Percentiles rank a stretch among this genome's conserved stretches.
phyloP scores from a whole-genome alignment of 371 early-diverging fungal species.

The Umbelopsis sp. region DNA sequence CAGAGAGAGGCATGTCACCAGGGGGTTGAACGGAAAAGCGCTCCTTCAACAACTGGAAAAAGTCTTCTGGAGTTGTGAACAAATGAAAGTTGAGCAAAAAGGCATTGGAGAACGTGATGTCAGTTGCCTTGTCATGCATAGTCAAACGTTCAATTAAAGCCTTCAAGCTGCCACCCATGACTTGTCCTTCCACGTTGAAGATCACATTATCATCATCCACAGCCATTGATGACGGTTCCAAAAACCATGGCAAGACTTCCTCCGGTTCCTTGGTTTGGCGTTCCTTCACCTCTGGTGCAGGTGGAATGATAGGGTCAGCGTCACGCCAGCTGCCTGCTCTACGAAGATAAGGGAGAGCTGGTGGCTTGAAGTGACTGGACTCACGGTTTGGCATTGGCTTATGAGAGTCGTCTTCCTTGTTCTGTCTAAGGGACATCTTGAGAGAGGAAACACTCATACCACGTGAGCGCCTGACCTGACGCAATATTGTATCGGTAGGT shows the following conservation, averaged over 20 bases:
- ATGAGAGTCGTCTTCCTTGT: slow-evolving; percentile 17
- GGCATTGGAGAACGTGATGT: slow-evolving; percentile 76
- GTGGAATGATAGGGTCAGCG: background rate
- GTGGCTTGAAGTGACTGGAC: slow-evolving; percentile 2
- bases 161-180: slow-evolving; percentile 85
- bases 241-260: slow-evolving; percentile 66
- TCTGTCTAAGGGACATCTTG: slow-evolving; percentile 26
- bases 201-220: slow-evolving; percentile 65
- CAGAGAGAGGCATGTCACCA: slow-evolving; percentile 55
- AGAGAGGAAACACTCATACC: slow-evolving; percentile 41
- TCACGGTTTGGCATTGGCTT: slow-evolving; percentile 12
- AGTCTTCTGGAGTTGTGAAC: slow-evolving; percentile 74
- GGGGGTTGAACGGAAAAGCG: slow-evolving; percentile 82
- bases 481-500: slow-evolving; percentile 24
- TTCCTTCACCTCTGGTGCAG: slow-evolving; percentile 12
- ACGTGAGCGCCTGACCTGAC: slow-evolving; percentile 34
- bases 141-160: slow-evolving; percentile 91
- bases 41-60: slow-evolving; percentile 69
- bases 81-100: slow-evolving; percentile 92
- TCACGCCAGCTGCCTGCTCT: slow-evolving; percentile 1
- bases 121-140: slow-evolving; percentile 76
- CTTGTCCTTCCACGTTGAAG: slow-evolving; percentile 81
- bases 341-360: background rate
- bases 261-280: slow-evolving; percentile 2
- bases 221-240: slow-evolving; percentile 60